Evolutionary conservation across 176 grass and related monocot genomes (phyloP).

Genomic region (Carex littledalei): DNA sequence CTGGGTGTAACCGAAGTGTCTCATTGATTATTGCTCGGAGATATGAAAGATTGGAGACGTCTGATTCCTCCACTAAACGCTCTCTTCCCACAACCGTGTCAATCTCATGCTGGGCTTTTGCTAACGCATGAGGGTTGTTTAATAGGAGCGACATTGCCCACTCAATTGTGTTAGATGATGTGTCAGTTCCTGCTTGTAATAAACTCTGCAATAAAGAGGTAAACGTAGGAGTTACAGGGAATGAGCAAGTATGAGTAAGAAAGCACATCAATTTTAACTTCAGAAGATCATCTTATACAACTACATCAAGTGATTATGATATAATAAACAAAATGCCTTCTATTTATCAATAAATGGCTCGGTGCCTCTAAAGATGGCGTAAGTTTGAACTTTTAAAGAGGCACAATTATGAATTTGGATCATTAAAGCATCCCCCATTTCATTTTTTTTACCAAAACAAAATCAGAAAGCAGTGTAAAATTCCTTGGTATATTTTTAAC

Average conservation of each 20-base stretch:
- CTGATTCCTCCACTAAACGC: slow-evolving; percentile 2
- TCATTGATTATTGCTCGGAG: slow-evolving; percentile 34
- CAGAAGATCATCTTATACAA: not conserved
- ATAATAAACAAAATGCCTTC: not conserved
- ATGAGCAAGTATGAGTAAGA: not conserved
- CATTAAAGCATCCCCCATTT: not conserved
- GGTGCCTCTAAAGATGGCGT: not conserved
- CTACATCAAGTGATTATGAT: not conserved
- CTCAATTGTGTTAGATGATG: slow-evolving; percentile 28
- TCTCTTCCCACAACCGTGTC: not conserved
- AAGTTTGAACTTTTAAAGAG: not conserved
- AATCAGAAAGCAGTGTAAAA: not conserved
- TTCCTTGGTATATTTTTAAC: not conserved
- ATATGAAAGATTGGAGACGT: slow-evolving; percentile 30
- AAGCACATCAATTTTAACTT: not conserved
- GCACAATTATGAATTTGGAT: not conserved
- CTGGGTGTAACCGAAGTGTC: slow-evolving; percentile 39
- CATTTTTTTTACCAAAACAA: not conserved
- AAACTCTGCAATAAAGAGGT: slow-evolving; percentile 17
- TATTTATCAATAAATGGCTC: not conserved
- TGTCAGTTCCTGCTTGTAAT: slow-evolving; percentile 45
- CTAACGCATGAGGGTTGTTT: slow-evolving; percentile 3
- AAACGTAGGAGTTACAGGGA: not conserved
- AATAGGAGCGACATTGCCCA: slow-evolving; percentile 17
- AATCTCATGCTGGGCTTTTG: slow-evolving; percentile 1